These are phyloP conservation scores for Lecanicillium sp. DNA, from an alignment of 2,329 filamentous ascomycete genomes.

Conservation along the genomic window DNA sequence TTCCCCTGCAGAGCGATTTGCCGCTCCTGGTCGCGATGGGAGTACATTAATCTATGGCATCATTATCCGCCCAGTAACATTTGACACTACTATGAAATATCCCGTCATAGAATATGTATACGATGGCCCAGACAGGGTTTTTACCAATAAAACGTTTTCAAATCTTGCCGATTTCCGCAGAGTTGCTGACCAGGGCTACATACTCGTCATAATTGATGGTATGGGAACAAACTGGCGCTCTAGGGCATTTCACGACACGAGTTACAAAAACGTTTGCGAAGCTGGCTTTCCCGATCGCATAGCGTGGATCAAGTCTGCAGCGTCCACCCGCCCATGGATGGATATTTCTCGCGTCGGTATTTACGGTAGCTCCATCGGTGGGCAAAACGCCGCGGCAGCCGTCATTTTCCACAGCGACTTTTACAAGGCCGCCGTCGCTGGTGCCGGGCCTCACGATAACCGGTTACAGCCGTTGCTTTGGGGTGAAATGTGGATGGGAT, in stretches of 20 bases:
- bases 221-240: constrained; percentile 23
- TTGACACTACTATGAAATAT: constrained; percentile 17
- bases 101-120: constrained; percentile 21
- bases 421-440: constrained; percentile 18
- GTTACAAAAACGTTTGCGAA: constrained; percentile 21
- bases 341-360: constrained; percentile 19
- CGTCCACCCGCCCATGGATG: constrained; percentile 18
- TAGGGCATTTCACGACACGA: constrained; percentile 21
- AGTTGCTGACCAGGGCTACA: constrained; percentile 20
- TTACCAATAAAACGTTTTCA: constrained; percentile 17
- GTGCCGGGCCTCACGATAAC: constrained; percentile 22
- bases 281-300: constrained; percentile 21
- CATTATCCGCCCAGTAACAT: constrained; percentile 17
- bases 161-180: constrained; percentile 10
- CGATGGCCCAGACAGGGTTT: constrained; percentile 17
- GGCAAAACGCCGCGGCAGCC: constrained; percentile 19
- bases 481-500: constrained; percentile 25
- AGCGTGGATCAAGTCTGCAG: constrained; percentile 19
- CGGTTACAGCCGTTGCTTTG: constrained; percentile 22
- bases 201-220: constrained; percentile 21
- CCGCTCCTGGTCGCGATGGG: constrained; percentile 17
- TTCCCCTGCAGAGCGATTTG: constrained; percentile 16
- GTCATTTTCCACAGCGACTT: constrained; percentile 20
- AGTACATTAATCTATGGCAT: constrained; percentile 18
- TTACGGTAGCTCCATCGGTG: constrained; percentile 20